A percentile compares a stretch with the other conserved stretches of the same genome.
Evolutionary conservation across 768 basidiomycete genomes (phyloP).

Genomic region (Leccinum variicolor): DNA sequence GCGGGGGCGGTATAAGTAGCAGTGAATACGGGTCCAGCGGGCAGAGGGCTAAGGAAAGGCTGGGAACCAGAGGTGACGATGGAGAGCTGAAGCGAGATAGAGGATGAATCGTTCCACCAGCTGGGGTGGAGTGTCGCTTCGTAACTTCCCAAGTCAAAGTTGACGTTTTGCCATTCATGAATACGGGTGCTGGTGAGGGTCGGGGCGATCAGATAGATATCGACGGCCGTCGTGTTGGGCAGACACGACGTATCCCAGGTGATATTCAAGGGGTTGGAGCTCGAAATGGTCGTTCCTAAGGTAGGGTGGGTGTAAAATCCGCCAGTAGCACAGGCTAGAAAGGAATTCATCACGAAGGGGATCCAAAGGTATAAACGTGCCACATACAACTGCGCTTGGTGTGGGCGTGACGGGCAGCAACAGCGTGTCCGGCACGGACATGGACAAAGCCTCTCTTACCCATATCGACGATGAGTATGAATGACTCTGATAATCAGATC

Average conservation of each 20-base stretch:
- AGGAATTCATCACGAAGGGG: background rate
- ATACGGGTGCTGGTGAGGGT: constrained; percentile 39
- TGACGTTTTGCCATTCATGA: constrained; percentile 56
- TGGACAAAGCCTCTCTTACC: constrained; percentile 27
- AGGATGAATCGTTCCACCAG: constrained; percentile 67
- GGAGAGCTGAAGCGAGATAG: constrained; percentile 51
- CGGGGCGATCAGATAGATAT: constrained; percentile 68
- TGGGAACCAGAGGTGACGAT: constrained; percentile 52
- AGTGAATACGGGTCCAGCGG: constrained; percentile 68
- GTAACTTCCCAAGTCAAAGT: constrained; percentile 47
- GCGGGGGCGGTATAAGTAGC: constrained; percentile 53
- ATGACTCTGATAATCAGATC: background rate
- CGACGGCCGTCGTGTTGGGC: constrained; percentile 40
- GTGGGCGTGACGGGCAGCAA: constrained; percentile 12
- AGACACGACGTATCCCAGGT: constrained; percentile 66
- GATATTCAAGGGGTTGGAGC: constrained; percentile 49
- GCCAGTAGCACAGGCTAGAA: constrained; percentile 50
- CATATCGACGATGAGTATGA: constrained; percentile 17
- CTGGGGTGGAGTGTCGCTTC: constrained; percentile 49
- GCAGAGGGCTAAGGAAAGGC: constrained; percentile 48
- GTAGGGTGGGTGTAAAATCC: constrained; percentile 61
- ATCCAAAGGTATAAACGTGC: background rate
- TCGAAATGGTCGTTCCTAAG: constrained; percentile 43
- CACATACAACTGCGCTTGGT: constrained; percentile 28
- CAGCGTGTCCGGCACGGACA: constrained; percentile 22